phyloP scores from a whole-genome alignment of 2,329 filamentous ascomycete species.

The Claviceps pazoutovae region DNA sequence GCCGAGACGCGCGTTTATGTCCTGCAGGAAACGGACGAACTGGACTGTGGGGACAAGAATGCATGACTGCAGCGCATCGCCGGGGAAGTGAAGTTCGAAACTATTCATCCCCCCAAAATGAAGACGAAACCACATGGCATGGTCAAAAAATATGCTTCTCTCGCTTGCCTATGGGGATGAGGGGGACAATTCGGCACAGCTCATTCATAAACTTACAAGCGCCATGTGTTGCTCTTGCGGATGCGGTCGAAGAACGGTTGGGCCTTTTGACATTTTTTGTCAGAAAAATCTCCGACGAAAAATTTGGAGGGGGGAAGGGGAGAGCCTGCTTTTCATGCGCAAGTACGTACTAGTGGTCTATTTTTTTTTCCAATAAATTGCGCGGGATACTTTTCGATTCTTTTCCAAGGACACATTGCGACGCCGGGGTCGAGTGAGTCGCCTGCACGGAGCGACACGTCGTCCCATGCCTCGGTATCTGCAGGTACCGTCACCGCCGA shows the following conservation, averaged over 20 bases:
- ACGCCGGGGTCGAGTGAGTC: slow-evolving; percentile 13
- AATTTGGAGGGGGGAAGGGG: no score
- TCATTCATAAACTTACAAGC: slow-evolving; percentile 45
- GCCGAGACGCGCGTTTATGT: slow-evolving; percentile 47
- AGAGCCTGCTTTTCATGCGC: not conserved
- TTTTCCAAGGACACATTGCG: slow-evolving; percentile 35
- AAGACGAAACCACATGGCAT: not conserved
- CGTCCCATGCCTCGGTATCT: slow-evolving; percentile 9
- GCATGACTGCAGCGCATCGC: slow-evolving; percentile 34
- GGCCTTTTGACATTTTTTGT: slow-evolving; percentile 16
- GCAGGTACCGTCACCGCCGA: not conserved
- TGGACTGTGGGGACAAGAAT: slow-evolving; percentile 56
- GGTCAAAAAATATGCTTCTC: not conserved
- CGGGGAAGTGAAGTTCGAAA: slow-evolving; percentile 51
- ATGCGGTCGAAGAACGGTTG: slow-evolving; percentile 42
- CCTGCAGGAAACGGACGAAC: slow-evolving; percentile 46
- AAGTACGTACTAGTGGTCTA: slow-evolving; percentile 25
- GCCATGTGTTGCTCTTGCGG: slow-evolving; percentile 51
- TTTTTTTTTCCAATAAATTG: slow-evolving; percentile 43
- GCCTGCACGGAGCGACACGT: slow-evolving; percentile 12
- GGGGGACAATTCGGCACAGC: not conserved
- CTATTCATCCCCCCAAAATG: slow-evolving; percentile 22
- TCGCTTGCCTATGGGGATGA: not conserved
- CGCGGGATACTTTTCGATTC: slow-evolving; percentile 44
- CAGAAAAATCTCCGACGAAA: not conserved